A percentile compares a stretch with the other conserved stretches of the same genome.
Conservation (phyloP, 2,329 filamentous ascomycete species). For the Botrytis elliptica region DNA sequence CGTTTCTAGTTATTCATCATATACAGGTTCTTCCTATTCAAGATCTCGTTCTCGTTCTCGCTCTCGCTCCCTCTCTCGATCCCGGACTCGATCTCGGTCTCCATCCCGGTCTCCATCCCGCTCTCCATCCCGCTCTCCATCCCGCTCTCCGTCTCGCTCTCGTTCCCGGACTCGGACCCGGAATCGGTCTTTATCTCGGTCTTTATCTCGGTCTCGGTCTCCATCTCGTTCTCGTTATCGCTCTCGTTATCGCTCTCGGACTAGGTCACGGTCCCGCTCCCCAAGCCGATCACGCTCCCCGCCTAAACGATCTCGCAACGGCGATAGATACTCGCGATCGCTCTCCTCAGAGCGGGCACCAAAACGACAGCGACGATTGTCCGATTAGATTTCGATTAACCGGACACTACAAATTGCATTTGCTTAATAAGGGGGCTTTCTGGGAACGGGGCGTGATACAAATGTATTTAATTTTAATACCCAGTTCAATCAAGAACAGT, state of each 20-base stretch:
- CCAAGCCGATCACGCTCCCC: constrained; percentile 28
- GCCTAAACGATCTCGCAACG: constrained; percentile 19
- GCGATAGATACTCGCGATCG: not conserved
- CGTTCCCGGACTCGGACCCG: not conserved
- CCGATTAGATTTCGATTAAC: not conserved
- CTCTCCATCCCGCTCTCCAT: not conserved
- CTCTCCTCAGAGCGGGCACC: not conserved
- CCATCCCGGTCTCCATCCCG: not conserved
- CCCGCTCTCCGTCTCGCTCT: not conserved
- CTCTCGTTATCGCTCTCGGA: not conserved
- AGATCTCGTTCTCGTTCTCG: constrained; percentile 35
- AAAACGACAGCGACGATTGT: not conserved
- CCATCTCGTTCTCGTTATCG: constrained; percentile 24
- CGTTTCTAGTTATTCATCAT: constrained; percentile 76
- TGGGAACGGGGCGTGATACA: not conserved
- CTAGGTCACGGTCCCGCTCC: not conserved
- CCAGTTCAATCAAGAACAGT: not conserved
- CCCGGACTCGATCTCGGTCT: constrained; percentile 20
- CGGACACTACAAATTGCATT: not conserved
- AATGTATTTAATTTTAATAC: not conserved
- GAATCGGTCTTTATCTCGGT: constrained; percentile 19
- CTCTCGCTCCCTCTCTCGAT: constrained; percentile 21
- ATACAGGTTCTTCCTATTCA: constrained; percentile 62
- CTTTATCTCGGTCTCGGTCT: constrained; percentile 27
- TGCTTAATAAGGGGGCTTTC: not conserved